phyloP scores from a whole-genome alignment of 371 early-diverging fungal species.

The Circinella minor region DNA sequence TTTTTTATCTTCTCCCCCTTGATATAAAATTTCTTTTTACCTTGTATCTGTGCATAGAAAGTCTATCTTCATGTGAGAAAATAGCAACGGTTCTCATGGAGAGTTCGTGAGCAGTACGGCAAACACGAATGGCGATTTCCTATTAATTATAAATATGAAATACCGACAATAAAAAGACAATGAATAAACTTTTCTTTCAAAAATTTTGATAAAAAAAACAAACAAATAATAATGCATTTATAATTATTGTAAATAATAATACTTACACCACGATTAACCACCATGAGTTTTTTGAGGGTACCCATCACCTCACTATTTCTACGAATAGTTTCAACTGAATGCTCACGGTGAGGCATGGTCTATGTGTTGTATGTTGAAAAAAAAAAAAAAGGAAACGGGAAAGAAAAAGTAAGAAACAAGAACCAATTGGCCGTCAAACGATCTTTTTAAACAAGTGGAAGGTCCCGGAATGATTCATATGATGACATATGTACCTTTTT shows the following conservation, averaged over 20 bases:
- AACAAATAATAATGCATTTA: no score
- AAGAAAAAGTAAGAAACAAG: neutral
- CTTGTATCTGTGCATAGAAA: slow-evolving; percentile 94
- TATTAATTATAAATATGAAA: slow-evolving; percentile 14
- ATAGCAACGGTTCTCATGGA: slow-evolving; percentile 90
- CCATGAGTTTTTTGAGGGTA: slow-evolving; percentile 61
- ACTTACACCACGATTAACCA: slow-evolving; percentile 71
- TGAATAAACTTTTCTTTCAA: no score
- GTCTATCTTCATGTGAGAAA: slow-evolving; percentile 89
- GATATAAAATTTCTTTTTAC: slow-evolving; percentile 30
- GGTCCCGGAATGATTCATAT: slow-evolving; percentile 12
- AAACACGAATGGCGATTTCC: slow-evolving; percentile 94
- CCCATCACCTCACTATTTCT: slow-evolving; percentile 59
- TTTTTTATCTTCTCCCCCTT: neutral
- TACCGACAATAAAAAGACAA: no score
- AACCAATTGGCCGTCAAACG: no score
- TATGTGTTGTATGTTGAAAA: slow-evolving; percentile 4
- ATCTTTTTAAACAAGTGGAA: neutral
- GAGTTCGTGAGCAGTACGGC: slow-evolving; percentile 91
- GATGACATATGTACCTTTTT: slow-evolving; percentile 14
- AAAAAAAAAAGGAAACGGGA: slow-evolving; percentile 1
- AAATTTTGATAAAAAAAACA: no score
- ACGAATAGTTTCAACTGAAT: slow-evolving; percentile 69
- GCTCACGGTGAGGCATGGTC: slow-evolving; percentile 48
- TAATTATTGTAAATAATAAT: neutral